Base-by-base conservation (phyloP, 768 basidiomycete genomes). In the Kwoniella botswanensis region DNA sequence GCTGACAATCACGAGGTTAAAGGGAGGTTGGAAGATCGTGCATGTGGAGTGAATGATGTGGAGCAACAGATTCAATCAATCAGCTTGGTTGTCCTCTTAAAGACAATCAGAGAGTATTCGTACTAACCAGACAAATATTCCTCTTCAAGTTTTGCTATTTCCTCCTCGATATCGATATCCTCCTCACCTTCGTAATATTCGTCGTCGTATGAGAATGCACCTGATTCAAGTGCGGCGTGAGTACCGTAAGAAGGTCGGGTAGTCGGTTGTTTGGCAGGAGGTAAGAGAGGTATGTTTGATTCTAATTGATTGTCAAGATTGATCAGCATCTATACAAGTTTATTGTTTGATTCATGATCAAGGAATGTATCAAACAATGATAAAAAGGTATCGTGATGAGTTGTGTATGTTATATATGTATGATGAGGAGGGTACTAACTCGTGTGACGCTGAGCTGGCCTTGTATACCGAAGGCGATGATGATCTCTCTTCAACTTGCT, bases 101-200 rank as follows among this genome's bases (percentile, higher is more conserved):
- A 35, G 35, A 35, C 35, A 35, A 35, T 35, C n/a, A 52, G 12
- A 9, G 62, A 18, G 15, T 12, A 21, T 9, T 65, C 41, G 24
- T 12, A 65, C 64, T 55, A 21, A 65, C 64, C 41, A 13, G 54
- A 56, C 6, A 65, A 53, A 29, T 67, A 59, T 43, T 72, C 59
- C 15, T 75, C 73, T 43, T 70, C 71, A 22, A 70, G 58, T 70
- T 76, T 71, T 12, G 69, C 72, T 22, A 74, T n/a, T 43, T 73
- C 78, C 35, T 74, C 78, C 65, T 76, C 74, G 10, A 76, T 58
- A 44, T 79, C 78, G 17, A 62, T 61, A 15, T 76, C 78, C 46
- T 76, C 78, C 24, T 76, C 78, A 24, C 73, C 73, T 52, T 76
- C 75, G 74, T 76, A 73, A 63, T 74, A 72, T 29, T 79, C 76